phyloP scores from a whole-genome alignment of 116 monocot genomes.

The Papilionanthe hybrid region DNA sequence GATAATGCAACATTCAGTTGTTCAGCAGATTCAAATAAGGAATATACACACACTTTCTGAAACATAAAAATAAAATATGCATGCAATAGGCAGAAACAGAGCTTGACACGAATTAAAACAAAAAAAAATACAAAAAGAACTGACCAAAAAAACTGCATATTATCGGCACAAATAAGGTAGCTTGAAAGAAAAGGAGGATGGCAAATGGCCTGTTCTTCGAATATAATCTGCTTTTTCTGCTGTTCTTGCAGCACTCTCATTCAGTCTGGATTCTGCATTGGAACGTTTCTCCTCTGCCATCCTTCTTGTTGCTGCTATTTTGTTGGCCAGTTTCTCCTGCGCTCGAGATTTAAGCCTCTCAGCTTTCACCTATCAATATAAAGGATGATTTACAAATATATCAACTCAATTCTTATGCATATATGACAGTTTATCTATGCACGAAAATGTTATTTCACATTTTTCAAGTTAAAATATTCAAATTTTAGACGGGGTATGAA shows the following conservation, averaged over 20 bases:
- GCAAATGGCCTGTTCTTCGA: conserved; percentile 78
- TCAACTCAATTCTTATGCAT: too few species aligned
- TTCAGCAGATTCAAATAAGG: background rate
- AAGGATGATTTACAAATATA: too few species aligned
- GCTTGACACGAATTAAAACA: background rate
- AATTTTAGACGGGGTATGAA: too few species aligned
- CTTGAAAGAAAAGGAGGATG: conserved; percentile 72
- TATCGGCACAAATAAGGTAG: conserved; percentile 71
- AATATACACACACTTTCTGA: background rate
- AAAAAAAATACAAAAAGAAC: background rate
- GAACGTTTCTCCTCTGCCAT: conserved; percentile 82
- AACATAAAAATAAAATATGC: background rate
- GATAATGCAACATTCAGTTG: background rate
- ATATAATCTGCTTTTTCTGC: conserved; percentile 85
- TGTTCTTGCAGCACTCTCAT: conserved; percentile 58
- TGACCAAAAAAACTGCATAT: background rate
- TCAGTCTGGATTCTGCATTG: conserved; percentile 71
- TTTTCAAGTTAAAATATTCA: too few species aligned
- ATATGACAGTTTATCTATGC: too few species aligned
- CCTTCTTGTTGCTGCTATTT: conserved; percentile 51
- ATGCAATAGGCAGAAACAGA: background rate
- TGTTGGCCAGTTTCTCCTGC: conserved; percentile 67
- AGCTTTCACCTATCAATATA: conserved; percentile 53
- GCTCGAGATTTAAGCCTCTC: conserved; percentile 74
- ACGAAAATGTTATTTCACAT: too few species aligned